Conservation (phyloP, 495 filamentous ascomycete genomes). For the Pseudotulostoma volvatum region DNA sequence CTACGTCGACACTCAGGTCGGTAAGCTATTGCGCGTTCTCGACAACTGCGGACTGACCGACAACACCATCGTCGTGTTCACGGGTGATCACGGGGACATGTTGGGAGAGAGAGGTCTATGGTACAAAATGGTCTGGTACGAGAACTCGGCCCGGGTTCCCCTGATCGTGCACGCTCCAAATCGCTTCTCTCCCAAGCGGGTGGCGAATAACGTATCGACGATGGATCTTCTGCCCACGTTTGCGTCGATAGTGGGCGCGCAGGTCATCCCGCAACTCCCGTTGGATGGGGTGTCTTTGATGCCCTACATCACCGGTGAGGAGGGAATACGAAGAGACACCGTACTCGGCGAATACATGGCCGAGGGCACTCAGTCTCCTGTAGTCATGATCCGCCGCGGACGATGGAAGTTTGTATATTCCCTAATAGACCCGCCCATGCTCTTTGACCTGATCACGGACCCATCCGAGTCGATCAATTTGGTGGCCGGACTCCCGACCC, state of each 20-base stretch:
- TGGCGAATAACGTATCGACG: constrained; percentile 65
- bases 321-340: constrained; percentile 43
- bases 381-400: constrained; percentile 82
- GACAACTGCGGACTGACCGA: constrained; percentile 59
- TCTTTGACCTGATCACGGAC: constrained; percentile 58
- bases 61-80: constrained; percentile 75
- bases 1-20: constrained; percentile 78
- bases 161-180: constrained; percentile 60
- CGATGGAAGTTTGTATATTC: constrained; percentile 73
- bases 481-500: constrained; percentile 25
- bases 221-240: constrained; percentile 76
- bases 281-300: constrained; percentile 63
- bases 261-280: constrained; percentile 44
- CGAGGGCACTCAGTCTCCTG: constrained; percentile 67
- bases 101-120: constrained; percentile 75
- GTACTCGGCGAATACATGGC: constrained; percentile 81
- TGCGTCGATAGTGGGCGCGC: constrained; percentile 56
- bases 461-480: constrained; percentile 61
- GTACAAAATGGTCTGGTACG: constrained; percentile 93
- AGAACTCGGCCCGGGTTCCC: constrained; percentile 68
- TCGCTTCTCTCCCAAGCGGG: constrained; percentile 46
- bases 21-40: constrained; percentile 55
- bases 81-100: constrained; percentile 85
- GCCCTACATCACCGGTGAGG: constrained; percentile 47
- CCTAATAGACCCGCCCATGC: constrained; percentile 59